These are phyloP conservation scores for Citrus sp. DNA, from an alignment of 345 rosid genomes.

Conservation along the genomic window DNA sequence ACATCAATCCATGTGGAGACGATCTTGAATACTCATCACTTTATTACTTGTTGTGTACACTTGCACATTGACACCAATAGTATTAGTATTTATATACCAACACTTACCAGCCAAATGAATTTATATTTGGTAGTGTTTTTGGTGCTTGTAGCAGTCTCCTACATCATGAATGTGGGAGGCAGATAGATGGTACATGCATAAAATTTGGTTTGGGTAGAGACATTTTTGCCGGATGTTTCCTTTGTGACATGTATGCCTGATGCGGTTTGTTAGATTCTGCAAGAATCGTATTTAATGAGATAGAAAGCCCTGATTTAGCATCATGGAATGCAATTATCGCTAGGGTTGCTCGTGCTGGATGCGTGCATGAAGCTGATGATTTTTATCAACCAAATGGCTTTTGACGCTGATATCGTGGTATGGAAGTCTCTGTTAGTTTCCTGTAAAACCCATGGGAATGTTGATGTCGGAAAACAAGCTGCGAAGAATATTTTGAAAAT, in stretches of 20 bases:
- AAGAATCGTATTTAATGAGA: constrained; percentile 35
- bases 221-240: constrained; percentile 43
- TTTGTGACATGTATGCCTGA: constrained; percentile 61
- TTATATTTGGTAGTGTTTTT: no score
- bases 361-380: constrained; percentile 53
- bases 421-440: constrained; percentile 77
- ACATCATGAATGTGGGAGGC: no score
- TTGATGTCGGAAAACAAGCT: constrained; percentile 54
- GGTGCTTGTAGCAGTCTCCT: no score
- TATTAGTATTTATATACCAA: no score
- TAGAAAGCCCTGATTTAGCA: constrained; percentile 52
- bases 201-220: constrained; percentile 35
- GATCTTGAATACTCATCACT: no score
- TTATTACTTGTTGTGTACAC: no score
- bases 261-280: constrained; percentile 45
- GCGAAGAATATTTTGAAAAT: constrained; percentile 59
- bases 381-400: constrained; percentile 53
- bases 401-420: constrained; percentile 55
- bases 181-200: no score
- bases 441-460: constrained; percentile 59
- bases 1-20: no score
- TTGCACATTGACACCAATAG: no score
- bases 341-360: constrained; percentile 66
- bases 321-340: constrained; percentile 60
- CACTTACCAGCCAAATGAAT: no score